phyloP scores from a whole-genome alignment of 768 basidiomycete genomes.

The Leccinum obscurum region DNA sequence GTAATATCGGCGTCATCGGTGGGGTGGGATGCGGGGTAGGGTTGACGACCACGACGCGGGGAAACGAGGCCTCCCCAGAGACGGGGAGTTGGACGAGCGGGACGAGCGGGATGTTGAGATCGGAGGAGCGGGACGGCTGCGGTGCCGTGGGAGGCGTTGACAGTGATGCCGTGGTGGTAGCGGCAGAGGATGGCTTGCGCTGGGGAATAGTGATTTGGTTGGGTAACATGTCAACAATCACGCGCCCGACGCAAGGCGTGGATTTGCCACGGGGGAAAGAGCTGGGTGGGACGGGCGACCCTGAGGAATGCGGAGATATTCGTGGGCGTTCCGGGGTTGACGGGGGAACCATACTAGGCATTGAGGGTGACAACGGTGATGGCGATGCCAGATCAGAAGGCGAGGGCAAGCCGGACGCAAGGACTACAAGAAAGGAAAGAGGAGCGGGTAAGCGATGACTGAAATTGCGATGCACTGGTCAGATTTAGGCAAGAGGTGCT shows the following conservation, averaged over 20 bases:
- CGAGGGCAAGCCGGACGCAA: slow-evolving; percentile 26
- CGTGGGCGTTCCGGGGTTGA: slow-evolving; percentile 31
- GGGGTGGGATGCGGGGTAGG: slow-evolving; percentile 81
- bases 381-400: slow-evolving; percentile 32
- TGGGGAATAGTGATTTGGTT: slow-evolving; percentile 34
- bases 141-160: slow-evolving; percentile 7
- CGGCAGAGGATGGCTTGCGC: slow-evolving; percentile 9
- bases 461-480: slow-evolving; percentile 14
- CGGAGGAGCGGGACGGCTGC: slow-evolving; percentile 16
- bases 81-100: slow-evolving; percentile 33
- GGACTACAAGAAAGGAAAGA: slow-evolving; percentile 24
- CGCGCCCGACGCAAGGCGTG: slow-evolving; percentile 39
- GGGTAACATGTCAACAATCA: slow-evolving; percentile 64
- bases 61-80: slow-evolving; percentile 36
- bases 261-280: slow-evolving; percentile 22
- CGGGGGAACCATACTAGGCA: slow-evolving; percentile 18
- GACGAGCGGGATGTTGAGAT: slow-evolving; percentile 24
- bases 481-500: slow-evolving; percentile 16
- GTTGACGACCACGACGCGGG: slow-evolving; percentile 66
- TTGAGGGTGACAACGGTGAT: slow-evolving; percentile 27
- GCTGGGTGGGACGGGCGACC: slow-evolving; percentile 11
- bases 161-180: slow-evolving; percentile 1
- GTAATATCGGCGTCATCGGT: slow-evolving; percentile 61
- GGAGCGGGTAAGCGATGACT: slow-evolving; percentile 12
- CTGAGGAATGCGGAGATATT: slow-evolving; percentile 25